Conservation (phyloP, 495 filamentous ascomycete genomes). For the Penicillium pancosmium region DNA sequence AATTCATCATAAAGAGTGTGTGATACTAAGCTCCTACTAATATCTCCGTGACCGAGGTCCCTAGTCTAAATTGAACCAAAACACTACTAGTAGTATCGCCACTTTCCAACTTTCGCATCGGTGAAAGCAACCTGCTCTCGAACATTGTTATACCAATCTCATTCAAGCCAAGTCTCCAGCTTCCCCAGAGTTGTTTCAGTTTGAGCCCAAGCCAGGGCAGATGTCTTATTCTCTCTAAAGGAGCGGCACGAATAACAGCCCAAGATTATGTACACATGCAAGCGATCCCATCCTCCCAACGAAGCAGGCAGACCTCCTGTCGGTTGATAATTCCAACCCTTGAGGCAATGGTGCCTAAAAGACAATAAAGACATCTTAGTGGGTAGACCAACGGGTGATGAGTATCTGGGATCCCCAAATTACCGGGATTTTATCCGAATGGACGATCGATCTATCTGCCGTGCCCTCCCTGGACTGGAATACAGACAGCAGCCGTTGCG, state of each 20-base stretch:
- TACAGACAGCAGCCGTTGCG: constrained; percentile 14
- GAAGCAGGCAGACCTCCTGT: background rate
- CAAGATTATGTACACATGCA: constrained; percentile 20
- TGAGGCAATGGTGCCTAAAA: constrained; percentile 1
- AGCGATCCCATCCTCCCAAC: constrained; percentile 8
- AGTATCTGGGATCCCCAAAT: background rate
- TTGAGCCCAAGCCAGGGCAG: background rate
- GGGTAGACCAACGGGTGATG: constrained; percentile 1
- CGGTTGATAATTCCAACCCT: background rate
- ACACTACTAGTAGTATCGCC: too few species aligned
- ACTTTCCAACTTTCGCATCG: too few species aligned
- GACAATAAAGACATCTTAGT: constrained; percentile 4
- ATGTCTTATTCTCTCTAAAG: background rate
- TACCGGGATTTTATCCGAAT: background rate
- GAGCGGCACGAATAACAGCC: background rate
- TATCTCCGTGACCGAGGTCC: too few species aligned
- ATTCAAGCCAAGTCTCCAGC: background rate
- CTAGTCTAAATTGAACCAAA: too few species aligned
- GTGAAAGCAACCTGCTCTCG: too few species aligned
- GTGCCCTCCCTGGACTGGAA: constrained; percentile 8
- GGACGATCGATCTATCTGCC: background rate
- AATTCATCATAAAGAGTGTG: too few species aligned
- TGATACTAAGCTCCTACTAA: too few species aligned
- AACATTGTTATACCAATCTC: too few species aligned
- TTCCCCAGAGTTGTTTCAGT: constrained; percentile 20